Base-by-base conservation (phyloP, 768 basidiomycete species). In the Kwoniella dejecticola region DNA sequence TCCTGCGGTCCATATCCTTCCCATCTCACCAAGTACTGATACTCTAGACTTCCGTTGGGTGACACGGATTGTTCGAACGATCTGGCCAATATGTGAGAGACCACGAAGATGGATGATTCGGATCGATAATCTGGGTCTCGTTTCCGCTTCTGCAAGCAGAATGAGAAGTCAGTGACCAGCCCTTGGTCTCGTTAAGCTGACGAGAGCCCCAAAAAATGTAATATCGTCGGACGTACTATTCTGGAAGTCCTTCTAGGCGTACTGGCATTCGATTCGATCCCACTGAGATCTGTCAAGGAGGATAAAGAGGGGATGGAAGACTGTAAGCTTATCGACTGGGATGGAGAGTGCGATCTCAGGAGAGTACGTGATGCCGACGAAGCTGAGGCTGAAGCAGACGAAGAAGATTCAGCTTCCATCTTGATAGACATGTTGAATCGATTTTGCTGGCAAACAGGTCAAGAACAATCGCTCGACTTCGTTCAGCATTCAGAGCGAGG, bases 21-120 rank as follows among this genome's bases (percentile, higher is more conserved):
- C 68, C 68, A 70, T 54, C 68, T 53, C 6, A 66, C 64, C 11
- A 70, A 54, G 41, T 70, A 70, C 17, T 70, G 62, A 46, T 70
- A 31, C 30, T 70, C 68, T 12, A 46, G 23, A 26, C 26, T 19
- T 13, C 61, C 56, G 48, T 63, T 50, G 2, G 55, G 23, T 6
- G 52, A 46, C 4, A 26, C 27, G 1, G 44, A 53, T 17, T 36
- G 27, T 12, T 63, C 53, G 2, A 60, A 44, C 10, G 68, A 69
- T 48, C 68, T 24, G 13, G 68, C 64, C 6, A 69, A 52, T 11
- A 69, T 60, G 2, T 41, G 40, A 17, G 42, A 26, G 19, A 69
- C 46, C n/a, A 60, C 52, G 48, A 38, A 69, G 15, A 54, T 33
- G n/a, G 41, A 49, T 29, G 30, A 31, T 41, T 36, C 19, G 44